These are phyloP conservation scores for Xylaria sp. DNA, from an alignment of 2,329 filamentous ascomycete genomes.

Conservation along the genomic window DNA sequence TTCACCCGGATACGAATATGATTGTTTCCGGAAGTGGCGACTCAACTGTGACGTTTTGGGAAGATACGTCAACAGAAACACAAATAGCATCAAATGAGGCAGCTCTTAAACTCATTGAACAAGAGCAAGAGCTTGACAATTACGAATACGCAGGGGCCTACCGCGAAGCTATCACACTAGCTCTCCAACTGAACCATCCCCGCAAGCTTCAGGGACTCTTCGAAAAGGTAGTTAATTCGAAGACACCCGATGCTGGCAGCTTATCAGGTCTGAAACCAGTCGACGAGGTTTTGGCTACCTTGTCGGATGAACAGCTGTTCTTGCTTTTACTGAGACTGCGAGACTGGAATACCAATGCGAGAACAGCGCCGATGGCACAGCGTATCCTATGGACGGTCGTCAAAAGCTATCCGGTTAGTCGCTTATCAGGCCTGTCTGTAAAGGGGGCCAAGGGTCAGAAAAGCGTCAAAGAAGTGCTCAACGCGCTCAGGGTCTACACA, in stretches of 20 bases:
- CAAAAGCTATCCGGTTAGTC: constrained; percentile 80
- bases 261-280: constrained; percentile 75
- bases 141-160: constrained; percentile 89
- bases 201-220: constrained; percentile 87
- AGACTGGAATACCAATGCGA: constrained; percentile 97
- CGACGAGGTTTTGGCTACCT: constrained; percentile 81
- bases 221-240: constrained; percentile 77
- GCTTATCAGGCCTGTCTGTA: constrained; percentile 77
- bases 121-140: constrained; percentile 94
- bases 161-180: constrained; percentile 90
- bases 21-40: constrained; percentile 93
- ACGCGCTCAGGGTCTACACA: constrained; percentile 89
- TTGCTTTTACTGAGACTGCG: constrained; percentile 81
- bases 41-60: constrained; percentile 94
- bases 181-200: constrained; percentile 93
- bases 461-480: constrained; percentile 83
- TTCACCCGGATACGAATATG: constrained; percentile 74
- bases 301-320: constrained; percentile 89
- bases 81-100: constrained; percentile 78
- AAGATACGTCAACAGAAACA: constrained; percentile 86
- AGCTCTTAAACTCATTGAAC: constrained; percentile 83
- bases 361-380: constrained; percentile 86
- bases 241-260: constrained; percentile 69
- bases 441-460: constrained; percentile 67
- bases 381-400: constrained; percentile 83